Evolutionary conservation across 1,284 basidiomycete species (phyloP).

Genomic region (Microbotryum violaceum): DNA sequence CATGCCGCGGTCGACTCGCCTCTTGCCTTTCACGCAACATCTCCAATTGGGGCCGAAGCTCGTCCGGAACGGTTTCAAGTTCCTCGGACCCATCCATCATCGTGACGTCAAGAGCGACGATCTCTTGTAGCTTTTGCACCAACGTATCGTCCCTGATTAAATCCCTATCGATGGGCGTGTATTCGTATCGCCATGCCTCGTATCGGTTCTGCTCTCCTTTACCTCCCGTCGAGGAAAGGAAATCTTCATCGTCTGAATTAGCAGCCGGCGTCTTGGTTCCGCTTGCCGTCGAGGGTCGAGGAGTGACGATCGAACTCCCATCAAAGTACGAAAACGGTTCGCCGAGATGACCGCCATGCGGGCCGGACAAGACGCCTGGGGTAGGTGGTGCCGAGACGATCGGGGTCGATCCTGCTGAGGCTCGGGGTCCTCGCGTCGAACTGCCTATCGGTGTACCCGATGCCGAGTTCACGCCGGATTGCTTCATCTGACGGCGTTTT

Average conservation of each 20-base stretch:
- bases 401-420: no score
- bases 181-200: constrained; percentile 37
- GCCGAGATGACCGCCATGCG: no score
- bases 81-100: constrained; percentile 1
- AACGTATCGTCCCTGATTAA: constrained; percentile 9
- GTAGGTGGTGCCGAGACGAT: no score
- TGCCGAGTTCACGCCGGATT: constrained; percentile 1
- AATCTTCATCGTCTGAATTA: constrained; percentile 17
- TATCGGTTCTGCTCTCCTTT: constrained; percentile 27
- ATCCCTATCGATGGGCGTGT: constrained; percentile 28
- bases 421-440: no score
- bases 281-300: no score
- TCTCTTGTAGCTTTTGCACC: background rate
- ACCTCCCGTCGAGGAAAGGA: background rate
- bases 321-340: no score
- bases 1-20: background rate
- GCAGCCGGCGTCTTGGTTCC: no score
- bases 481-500: constrained; percentile 17
- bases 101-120: constrained; percentile 1
- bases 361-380: no score
- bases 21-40: background rate
- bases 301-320: no score
- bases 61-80: background rate
- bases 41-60: no score
- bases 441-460: background rate